These are phyloP conservation scores for Dendrobium nobile DNA, from an alignment of 106 monocot genomes.

Conservation along the genomic window DNA sequence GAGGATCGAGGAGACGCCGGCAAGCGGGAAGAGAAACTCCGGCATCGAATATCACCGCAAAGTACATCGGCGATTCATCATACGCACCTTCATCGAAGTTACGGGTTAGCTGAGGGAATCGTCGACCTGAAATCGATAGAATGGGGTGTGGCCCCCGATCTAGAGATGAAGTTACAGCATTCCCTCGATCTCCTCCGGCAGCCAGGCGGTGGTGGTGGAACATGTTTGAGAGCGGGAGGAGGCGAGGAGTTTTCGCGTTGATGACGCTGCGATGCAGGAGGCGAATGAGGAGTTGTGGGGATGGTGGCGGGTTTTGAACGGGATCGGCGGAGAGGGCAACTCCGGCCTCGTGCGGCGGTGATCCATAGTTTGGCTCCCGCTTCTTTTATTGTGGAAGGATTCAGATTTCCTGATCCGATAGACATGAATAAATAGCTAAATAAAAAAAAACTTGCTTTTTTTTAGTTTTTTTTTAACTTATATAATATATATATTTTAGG, in stretches of 20 bases:
- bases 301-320: not conserved
- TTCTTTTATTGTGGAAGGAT: too few relatives aligned
- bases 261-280: not conserved
- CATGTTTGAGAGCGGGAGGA: constrained; percentile 9
- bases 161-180: constrained; percentile 2
- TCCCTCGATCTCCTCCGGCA: constrained; percentile 18
- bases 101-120: constrained; percentile 31
- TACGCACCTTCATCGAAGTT: constrained; percentile 34
- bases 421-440: too few relatives aligned
- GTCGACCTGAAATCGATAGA: constrained; percentile 31
- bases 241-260: constrained; percentile 5
- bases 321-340: not conserved
- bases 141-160: constrained; percentile 15
- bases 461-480: too few relatives aligned
- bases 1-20: not conserved
- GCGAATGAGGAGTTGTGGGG: not conserved
- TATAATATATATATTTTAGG: too few relatives aligned
- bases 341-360: not conserved
- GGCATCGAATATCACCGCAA: not conserved
- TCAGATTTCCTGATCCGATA: too few relatives aligned
- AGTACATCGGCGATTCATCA: not conserved
- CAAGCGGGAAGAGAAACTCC: not conserved
- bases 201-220: constrained; percentile 8
- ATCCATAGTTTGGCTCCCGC: not conserved
- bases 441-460: too few relatives aligned